Percentiles rank a stretch among this genome's conserved stretches.
These are phyloP conservation scores for Atalantia buxifolia DNA, from an alignment of 345 rosid species.

Conservation along the genomic window DNA sequence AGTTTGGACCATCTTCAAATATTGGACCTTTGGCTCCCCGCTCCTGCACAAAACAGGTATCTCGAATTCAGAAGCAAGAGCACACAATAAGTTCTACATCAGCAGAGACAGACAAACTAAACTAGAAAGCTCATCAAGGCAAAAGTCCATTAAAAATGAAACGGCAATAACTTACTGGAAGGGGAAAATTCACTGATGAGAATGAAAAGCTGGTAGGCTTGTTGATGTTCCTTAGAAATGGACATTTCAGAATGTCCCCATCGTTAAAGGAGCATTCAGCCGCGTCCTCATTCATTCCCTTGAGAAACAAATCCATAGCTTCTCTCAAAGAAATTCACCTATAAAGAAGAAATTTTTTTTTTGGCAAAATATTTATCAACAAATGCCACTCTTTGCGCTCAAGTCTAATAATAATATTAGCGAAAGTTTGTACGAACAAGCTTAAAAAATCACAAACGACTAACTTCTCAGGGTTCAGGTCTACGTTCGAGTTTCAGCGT, in stretches of 20 bases:
- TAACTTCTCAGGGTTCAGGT: too few species aligned
- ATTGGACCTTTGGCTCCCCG: constrained; percentile 77
- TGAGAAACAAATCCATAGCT: constrained; percentile 43
- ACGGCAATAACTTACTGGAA: constrained; percentile 33
- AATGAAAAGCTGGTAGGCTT: constrained; percentile 69
- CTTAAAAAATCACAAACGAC: too few species aligned
- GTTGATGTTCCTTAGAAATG: constrained; percentile 77
- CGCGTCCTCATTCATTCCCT: constrained; percentile 38
- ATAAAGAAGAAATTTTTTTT: constrained; percentile 4
- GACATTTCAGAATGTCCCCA: constrained; percentile 57
- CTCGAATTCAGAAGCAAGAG: not conserved
- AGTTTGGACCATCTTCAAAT: constrained; percentile 84
- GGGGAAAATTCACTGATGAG: constrained; percentile 43
- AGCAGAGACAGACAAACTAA: not conserved
- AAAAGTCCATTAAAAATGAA: not conserved
- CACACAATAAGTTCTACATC: not conserved
- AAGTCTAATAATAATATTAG: not conserved
- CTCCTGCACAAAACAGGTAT: constrained; percentile 23
- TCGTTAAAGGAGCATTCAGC: constrained; percentile 49
- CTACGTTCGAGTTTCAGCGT: too few species aligned
- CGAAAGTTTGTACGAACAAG: not conserved
- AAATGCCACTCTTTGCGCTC: not conserved
- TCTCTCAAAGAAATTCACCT: constrained; percentile 12
- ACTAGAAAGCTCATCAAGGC: not conserved
- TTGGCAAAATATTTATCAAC: not conserved